Conservation (phyloP, 306 rosid species). For the Nissolia schottii region DNA sequence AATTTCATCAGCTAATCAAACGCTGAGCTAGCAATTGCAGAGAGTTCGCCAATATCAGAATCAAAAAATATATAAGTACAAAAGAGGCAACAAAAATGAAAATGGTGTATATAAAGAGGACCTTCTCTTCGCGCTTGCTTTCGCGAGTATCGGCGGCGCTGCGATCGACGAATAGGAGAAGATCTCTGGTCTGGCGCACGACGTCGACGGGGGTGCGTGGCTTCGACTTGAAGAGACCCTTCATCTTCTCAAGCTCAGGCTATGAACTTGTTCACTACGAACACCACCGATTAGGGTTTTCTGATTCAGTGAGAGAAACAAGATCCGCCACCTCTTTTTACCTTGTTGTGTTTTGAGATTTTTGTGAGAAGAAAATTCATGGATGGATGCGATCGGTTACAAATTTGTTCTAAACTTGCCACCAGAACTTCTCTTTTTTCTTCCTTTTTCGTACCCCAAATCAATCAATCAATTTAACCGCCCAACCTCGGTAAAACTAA, state of each 20-base stretch:
- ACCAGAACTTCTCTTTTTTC: neutral
- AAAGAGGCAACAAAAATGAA: neutral
- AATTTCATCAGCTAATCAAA: neutral
- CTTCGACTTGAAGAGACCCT: slow-evolving; percentile 91
- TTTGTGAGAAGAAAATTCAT: neutral
- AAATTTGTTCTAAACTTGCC: neutral
- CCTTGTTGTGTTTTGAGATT: neutral
- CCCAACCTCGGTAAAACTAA: neutral
- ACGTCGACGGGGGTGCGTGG: slow-evolving; percentile 84
- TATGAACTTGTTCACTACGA: neutral
- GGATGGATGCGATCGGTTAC: neutral
- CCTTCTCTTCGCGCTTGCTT: slow-evolving; percentile 92
- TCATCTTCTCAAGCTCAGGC: slow-evolving; percentile 42
- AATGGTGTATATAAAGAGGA: slow-evolving; percentile 8
- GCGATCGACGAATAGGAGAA: slow-evolving; percentile 56
- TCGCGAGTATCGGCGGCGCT: slow-evolving; percentile 58
- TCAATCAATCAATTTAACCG: neutral
- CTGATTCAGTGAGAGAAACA: neutral
- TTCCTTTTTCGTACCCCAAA: neutral
- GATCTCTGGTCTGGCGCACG: slow-evolving; percentile 90
- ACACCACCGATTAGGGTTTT: slow-evolving; percentile 12
- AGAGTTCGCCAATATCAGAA: neutral
- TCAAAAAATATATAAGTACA: neutral
- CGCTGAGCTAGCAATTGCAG: neutral
- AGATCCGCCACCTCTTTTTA: neutral